Percentiles rank a stretch among this genome's conserved stretches.
Conservation (phyloP, 1,284 basidiomycete genomes). For the Veloboletus limbatus region DNA sequence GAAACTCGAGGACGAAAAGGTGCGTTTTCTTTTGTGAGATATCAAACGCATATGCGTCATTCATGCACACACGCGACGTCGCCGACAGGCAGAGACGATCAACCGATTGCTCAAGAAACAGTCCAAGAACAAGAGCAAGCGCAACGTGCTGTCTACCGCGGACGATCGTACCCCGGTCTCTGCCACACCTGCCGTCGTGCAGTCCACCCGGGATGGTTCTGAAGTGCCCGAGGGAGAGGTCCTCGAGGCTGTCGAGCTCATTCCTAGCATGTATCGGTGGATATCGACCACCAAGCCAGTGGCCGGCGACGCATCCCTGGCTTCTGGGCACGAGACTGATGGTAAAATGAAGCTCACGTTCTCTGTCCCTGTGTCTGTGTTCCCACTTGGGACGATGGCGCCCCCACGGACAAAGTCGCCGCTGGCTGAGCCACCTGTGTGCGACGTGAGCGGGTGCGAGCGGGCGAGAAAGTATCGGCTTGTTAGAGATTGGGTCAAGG, state of each 20-base stretch:
- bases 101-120: constrained; percentile 89
- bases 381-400: constrained; percentile 24
- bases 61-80: no score
- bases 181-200: constrained; percentile 30
- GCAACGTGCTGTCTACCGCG: constrained; percentile 48
- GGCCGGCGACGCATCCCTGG: constrained; percentile 3
- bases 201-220: constrained; percentile 30
- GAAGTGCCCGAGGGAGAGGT: constrained; percentile 34
- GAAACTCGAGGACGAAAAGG: constrained; percentile 92
- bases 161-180: constrained; percentile 43
- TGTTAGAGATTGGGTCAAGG: constrained; percentile 45
- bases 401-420: constrained; percentile 7
- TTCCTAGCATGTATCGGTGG: constrained; percentile 63
- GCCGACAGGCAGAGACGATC: constrained; percentile 82
- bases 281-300: constrained; percentile 44
- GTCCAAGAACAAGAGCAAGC: constrained; percentile 65
- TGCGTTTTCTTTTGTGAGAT: constrained; percentile 35
- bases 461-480: constrained; percentile 50
- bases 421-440: constrained; percentile 27
- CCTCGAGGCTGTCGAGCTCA: constrained; percentile 32
- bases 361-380: constrained; percentile 46
- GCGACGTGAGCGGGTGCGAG: constrained; percentile 48
- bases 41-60: no score
- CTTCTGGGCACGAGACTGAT: constrained; percentile 6
- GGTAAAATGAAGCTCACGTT: constrained; percentile 46